phyloP scores from a whole-genome alignment of 176 grass and related monocot genomes.

The Paspalum notatum region DNA sequence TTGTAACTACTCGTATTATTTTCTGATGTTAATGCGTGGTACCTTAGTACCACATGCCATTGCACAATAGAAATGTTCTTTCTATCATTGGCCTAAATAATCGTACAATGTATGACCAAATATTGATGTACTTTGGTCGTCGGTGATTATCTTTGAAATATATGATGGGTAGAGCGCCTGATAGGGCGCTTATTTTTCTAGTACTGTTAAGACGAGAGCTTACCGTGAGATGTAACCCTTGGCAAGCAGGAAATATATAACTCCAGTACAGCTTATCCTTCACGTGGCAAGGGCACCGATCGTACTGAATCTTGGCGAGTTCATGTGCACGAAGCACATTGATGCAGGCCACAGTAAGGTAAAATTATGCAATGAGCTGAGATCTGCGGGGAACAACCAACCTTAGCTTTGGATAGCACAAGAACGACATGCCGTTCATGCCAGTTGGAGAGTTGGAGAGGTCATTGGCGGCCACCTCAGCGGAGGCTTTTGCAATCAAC shows the following conservation, averaged over 20 bases:
- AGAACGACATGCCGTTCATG: constrained; percentile 63
- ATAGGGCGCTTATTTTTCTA: no score
- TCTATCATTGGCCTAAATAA: no score
- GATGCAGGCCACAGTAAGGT: background rate
- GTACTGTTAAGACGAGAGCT: constrained; percentile 41
- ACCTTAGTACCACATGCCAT: no score
- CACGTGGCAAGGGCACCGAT: constrained; percentile 79
- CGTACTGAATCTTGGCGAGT: constrained; percentile 81
- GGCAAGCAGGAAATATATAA: constrained; percentile 80
- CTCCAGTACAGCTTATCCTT: constrained; percentile 92
- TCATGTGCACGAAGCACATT: constrained; percentile 50
- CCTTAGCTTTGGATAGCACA: constrained; percentile 62
- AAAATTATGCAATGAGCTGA: background rate
- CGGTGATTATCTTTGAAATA: no score
- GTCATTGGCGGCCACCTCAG: constrained; percentile 30
- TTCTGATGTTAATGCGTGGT: no score
- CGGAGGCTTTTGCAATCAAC: constrained; percentile 24
- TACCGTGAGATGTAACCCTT: constrained; percentile 76
- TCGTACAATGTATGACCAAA: no score
- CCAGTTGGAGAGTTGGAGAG: constrained; percentile 66
- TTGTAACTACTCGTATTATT: no score
- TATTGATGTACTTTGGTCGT: no score
- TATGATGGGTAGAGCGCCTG: no score
- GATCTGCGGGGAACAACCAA: constrained; percentile 19
- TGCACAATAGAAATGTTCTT: no score